Evolutionary conservation across 2,329 filamentous ascomycete species (phyloP).

Genomic region (Cladosporium sp.): DNA sequence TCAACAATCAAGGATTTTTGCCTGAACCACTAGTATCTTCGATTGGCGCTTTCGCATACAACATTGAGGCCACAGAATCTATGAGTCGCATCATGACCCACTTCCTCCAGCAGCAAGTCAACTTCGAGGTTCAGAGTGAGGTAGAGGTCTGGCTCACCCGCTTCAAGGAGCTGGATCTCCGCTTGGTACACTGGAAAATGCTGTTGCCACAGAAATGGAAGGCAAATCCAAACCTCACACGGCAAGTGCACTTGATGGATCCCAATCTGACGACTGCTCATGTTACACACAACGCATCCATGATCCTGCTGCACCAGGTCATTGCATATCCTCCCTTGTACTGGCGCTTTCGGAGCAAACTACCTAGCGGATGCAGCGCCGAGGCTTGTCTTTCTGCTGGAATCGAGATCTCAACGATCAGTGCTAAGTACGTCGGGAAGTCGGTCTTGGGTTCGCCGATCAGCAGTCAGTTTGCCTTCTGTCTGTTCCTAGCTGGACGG

Average conservation of each 20-base stretch:
- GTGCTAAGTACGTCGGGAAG: too few species aligned
- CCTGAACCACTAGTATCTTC: too few species aligned
- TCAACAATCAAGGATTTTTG: too few species aligned
- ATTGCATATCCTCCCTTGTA: neutral
- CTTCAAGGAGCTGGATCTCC: conserved; percentile 11
- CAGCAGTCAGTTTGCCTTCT: too few species aligned
- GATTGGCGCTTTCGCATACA: conserved; percentile 41
- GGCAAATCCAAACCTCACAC: too few species aligned
- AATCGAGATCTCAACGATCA: too few species aligned
- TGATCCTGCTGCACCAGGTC: conserved; percentile 7
- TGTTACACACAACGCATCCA: conserved; percentile 8
- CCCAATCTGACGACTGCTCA: conserved; percentile 7
- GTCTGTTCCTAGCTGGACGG: too few species aligned
- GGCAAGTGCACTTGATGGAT: conserved; percentile 2
- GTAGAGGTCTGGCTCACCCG: conserved; percentile 10
- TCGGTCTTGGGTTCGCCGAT: too few species aligned
- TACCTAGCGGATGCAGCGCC: too few species aligned
- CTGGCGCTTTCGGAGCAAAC: too few species aligned
- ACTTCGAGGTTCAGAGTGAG: neutral
- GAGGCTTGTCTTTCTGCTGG: too few species aligned
- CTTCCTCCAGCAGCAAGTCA: conserved; percentile 12
- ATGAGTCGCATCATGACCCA: neutral
- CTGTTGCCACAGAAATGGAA: conserved; percentile 10
- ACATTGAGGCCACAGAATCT: conserved; percentile 33
- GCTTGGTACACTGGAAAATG: conserved; percentile 11